Conservation (phyloP, 2,329 filamentous ascomycete species). For the Coniochaeta sp. region DNA sequence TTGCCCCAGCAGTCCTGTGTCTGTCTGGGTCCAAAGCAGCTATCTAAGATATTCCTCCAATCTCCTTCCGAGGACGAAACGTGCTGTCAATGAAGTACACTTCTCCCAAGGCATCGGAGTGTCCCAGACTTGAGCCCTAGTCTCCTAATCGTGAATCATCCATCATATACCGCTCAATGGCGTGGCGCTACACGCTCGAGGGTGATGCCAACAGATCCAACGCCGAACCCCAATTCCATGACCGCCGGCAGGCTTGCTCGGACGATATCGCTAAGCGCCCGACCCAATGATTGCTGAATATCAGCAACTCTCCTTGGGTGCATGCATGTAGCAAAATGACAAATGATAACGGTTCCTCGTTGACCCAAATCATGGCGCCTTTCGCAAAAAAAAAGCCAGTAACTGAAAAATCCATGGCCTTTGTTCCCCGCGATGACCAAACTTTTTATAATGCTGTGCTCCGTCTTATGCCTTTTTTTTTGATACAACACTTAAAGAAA, state of each 20-base stretch:
- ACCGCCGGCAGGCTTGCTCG: neutral
- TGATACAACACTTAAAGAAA: slow-evolving; percentile 1
- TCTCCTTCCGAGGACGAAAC: neutral
- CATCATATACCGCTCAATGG: neutral
- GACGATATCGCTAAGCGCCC: neutral
- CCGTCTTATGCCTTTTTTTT: slow-evolving; percentile 14
- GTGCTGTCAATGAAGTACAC: neutral
- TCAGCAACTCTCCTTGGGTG: neutral
- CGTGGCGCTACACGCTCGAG: neutral
- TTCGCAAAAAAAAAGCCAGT: slow-evolving; percentile 2
- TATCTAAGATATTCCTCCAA: neutral
- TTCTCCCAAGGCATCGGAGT: neutral
- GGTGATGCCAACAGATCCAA: neutral
- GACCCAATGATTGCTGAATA: neutral
- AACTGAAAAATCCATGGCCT: slow-evolving; percentile 3
- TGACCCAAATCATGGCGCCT: slow-evolving; percentile 5
- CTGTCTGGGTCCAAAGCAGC: neutral
- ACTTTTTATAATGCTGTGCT: slow-evolving; percentile 15
- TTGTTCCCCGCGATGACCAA: slow-evolving; percentile 8
- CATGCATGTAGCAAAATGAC: neutral
- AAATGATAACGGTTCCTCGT: neutral
- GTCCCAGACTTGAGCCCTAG: neutral
- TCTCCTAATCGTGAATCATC: neutral
- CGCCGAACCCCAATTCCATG: neutral
- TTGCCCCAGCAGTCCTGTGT: neutral